Evolutionary conservation across 2,329 filamentous ascomycete genomes (phyloP).

Genomic region (Bisporella sp.): DNA sequence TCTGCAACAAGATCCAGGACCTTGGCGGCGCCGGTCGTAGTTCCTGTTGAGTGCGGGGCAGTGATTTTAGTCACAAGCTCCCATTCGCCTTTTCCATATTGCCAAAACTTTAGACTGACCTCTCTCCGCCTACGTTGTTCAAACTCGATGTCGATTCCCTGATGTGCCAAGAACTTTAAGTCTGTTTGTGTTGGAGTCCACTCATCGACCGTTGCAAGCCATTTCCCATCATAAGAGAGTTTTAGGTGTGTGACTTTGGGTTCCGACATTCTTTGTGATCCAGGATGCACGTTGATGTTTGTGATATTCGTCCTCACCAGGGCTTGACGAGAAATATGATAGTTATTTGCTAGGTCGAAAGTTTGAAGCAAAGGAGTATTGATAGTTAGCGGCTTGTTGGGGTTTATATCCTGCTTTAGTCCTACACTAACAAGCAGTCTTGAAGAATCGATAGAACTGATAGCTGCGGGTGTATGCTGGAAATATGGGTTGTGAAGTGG

Average conservation of each 20-base stretch:
- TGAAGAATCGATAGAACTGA: slow-evolving; percentile 56
- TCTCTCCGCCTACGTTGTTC: slow-evolving; percentile 54
- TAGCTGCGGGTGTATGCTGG: slow-evolving; percentile 46
- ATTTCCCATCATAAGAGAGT: slow-evolving; percentile 73
- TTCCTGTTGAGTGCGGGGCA: slow-evolving; percentile 61
- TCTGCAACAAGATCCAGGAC: slow-evolving; percentile 71
- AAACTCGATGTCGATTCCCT: slow-evolving; percentile 35
- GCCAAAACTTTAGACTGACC: slow-evolving; percentile 87
- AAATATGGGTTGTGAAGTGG: slow-evolving; percentile 20
- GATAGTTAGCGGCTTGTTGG: slow-evolving; percentile 43
- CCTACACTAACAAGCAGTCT: slow-evolving; percentile 63
- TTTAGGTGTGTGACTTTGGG: slow-evolving; percentile 71
- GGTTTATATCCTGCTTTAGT: slow-evolving; percentile 48
- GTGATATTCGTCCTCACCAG: slow-evolving; percentile 84
- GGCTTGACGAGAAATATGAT: slow-evolving; percentile 79
- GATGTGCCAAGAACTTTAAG: slow-evolving; percentile 48
- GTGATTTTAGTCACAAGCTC: slow-evolving; percentile 79
- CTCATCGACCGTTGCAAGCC: slow-evolving; percentile 87
- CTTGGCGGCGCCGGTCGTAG: slow-evolving; percentile 40
- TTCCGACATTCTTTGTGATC: slow-evolving; percentile 65
- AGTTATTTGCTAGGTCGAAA: slow-evolving; percentile 74
- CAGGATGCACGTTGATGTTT: slow-evolving; percentile 67
- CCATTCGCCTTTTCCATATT: slow-evolving; percentile 57
- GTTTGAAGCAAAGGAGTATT: slow-evolving; percentile 67
- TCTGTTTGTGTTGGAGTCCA: slow-evolving; percentile 74